These are phyloP conservation scores for Chytriomyces confervae DNA, from an alignment of 192 early-diverging fungal genomes.

Conservation along the genomic window DNA sequence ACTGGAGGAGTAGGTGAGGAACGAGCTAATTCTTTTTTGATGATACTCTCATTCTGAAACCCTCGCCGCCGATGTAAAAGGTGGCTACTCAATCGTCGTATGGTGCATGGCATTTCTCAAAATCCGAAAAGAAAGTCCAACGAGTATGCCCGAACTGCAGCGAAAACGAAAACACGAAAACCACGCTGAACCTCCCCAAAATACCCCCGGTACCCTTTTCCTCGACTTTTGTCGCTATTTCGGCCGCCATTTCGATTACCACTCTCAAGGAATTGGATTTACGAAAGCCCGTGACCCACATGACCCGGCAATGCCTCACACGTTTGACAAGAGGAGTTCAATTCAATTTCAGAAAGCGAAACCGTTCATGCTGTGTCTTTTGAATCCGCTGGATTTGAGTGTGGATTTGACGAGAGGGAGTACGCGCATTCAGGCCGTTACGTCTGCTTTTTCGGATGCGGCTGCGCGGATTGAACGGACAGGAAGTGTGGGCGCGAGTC, in stretches of 20 bases:
- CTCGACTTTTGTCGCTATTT: constrained; percentile 27
- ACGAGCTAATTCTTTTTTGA: background rate
- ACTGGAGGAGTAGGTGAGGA: constrained; percentile 29
- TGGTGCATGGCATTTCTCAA: constrained; percentile 21
- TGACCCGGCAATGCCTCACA: background rate
- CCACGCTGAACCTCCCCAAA: background rate
- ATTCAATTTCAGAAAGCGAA: background rate
- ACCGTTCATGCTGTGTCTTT: background rate
- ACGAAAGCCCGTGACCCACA: background rate
- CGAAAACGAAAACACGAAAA: background rate
- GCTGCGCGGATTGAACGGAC: background rate
- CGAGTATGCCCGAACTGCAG: background rate
- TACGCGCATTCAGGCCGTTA: background rate
- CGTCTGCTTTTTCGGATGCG: background rate
- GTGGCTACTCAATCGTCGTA: constrained; percentile 20
- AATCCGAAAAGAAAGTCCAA: background rate
- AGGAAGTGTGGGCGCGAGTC: background rate
- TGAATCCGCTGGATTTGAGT: constrained; percentile 13
- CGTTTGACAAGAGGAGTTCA: background rate
- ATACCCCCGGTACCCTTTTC: constrained; percentile 5
- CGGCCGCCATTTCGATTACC: constrained; percentile 13
- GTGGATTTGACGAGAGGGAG: constrained; percentile 7
- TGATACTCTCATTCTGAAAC: background rate
- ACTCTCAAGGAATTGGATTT: background rate
- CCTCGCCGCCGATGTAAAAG: background rate